Evolutionary conservation across 768 basidiomycete genomes (phyloP), one percentile per base, ranked within the genome.

Genomic region (Suillus cothurnatus): DNA sequence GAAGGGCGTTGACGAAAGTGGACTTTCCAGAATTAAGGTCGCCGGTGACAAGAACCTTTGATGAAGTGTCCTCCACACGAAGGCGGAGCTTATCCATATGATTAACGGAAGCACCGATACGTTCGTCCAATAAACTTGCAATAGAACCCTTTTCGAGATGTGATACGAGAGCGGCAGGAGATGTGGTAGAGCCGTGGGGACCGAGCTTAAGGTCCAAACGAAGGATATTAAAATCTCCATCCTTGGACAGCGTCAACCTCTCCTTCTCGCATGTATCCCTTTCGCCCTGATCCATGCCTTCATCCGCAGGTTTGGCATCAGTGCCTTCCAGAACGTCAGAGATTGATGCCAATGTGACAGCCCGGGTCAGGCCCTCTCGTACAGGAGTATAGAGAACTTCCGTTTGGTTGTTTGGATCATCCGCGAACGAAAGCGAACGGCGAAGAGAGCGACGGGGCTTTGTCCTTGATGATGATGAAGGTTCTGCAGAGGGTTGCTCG

Each of bases 1-100:
- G 87, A 39, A 99, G 82, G 6, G 97, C 94, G 73, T 99, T 99
- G 74, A 99, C 94, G 74, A 99, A 93, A 0, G 97, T 99, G 23
- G 95, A 97, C 79, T 99, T 99, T 71, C 97, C 97, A 41, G 97
- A 92, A 76, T 99, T 99, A 65, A 99, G 84, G 75, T 99, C 97
- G 66, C 97, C 97, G 28, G 97, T 99, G 65, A 99, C 95, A 68
- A 99, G 88, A 59, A 99, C 95, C 76, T 97, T 94, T 72, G 95
- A 97, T 1, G 94, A 92, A 7, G 89, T 94, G 76, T 98, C 96
- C 74, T 92, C 84, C 17, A 99, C 89, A 47, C 97, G 93, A 59
- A 86, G 83, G 39, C 90, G 90, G 67, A 99, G 89, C 70, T 91
- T 91, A 66, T 91, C 85, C 66, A 99, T 86, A 74, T 98, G 95